Evolutionary conservation across 345 rosid species (phyloP), one percentile per base, ranked within the genome.

Genomic region (Citrus glauca): DNA sequence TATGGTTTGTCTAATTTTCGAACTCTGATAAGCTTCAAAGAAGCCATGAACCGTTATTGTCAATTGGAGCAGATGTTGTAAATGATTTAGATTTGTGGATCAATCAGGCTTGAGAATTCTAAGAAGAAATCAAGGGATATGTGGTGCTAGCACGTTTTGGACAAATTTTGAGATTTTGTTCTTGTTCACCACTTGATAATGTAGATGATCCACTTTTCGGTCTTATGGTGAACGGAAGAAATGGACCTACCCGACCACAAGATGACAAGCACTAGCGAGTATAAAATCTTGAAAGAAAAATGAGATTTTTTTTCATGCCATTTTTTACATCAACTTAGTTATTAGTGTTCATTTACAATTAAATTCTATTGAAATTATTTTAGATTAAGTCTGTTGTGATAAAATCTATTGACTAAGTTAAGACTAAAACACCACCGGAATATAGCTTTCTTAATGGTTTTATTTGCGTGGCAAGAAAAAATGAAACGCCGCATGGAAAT

Each of bases 91-190:
- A 50, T 24, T 24, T 72, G 80, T 42, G 73, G 73, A 19, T 30
- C 20, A 62, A 71, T 24, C 9, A 19, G 30, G 42, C n/a, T 30
- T 28, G 20, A 50, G 60, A 32, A 59, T 14, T 20, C 59, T 9
- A 25, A 37, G 45, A 38, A 62, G 56, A 69, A 73, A 67, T 76
- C 67, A 57, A 45, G 28, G 57, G 33, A 33, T 70, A 19, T 66
- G 87, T 77, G 85, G 82, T 74, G 72, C 37, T 71, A 22, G 33
- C 35, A 42, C 27, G 35, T 67, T 13, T 73, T 11, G 70, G 78
- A 79, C 16, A 17, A 55, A 62, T 38, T 38, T 20, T 30, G 67
- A 66, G 71, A 78, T 82, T 82, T 11, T 30, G n/a, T 13, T 28
- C 56, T 11, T 30, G n/a, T 13, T 28, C 56, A 22, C 69, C 63